Base-by-base conservation (phyloP, 768 basidiomycete species). In the Rhodotorula kratochvilovae region DNA sequence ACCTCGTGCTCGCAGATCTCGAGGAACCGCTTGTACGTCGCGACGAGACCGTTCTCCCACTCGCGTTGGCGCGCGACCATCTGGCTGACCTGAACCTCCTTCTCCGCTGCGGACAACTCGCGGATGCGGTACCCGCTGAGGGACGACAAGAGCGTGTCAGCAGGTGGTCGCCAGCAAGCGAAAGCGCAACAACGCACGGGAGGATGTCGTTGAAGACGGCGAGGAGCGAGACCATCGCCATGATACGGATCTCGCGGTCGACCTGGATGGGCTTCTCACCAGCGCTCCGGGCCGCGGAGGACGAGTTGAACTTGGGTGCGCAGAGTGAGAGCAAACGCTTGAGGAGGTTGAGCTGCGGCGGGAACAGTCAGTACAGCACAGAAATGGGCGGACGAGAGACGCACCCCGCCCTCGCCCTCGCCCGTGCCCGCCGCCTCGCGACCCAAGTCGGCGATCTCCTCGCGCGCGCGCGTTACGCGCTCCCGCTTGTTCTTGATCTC, bases 151-250 rank as follows among this genome's bases (percentile, higher is more conserved):
- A 23, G 35, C 45, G 10, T 16, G 45, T 46, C 45, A 46, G 45
- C 12, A 21, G 45, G 21, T 21, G 45, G 23, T 33, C 5, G 8
- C 0, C 43, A 31, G 8, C 39, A 19, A 31, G 29, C 23, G 43
- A n/a, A n/a, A n/a, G 46, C 5, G 13, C 39, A 21, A 16, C 13
- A 64, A 73, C 73, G 66, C 77, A 82, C 35, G 96, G 96, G 53
- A 97, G 88, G 72, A 97, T 86, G 80, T 99, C 96, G 79, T 92
- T 93, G 85, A 91, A 96, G 19, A 98, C 91, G 36, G 93, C 90
- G 42, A 97, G 83, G 77, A 95, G 89, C 21, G 92, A 95, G 51
- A 97, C 82, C 59, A 94, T 85, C 5, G 95, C 90, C 50, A 98
- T 83, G 79, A 90, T 90, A 71, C 95, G 87, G 73, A 99, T 89